Conservation (phyloP, 305 asterid genomes). For the Fraxinus xanthoxyloides region DNA sequence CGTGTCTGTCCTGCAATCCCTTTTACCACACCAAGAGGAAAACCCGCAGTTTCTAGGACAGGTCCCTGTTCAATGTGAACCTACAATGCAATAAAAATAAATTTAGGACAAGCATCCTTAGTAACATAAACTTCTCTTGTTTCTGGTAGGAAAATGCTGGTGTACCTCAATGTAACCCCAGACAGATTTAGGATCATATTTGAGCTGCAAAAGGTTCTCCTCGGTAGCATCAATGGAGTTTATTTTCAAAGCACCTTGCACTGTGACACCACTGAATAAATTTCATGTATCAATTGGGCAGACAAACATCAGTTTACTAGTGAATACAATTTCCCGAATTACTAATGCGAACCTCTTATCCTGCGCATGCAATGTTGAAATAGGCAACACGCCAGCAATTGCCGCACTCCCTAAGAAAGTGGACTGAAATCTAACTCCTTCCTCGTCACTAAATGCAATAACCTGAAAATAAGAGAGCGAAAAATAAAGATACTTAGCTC, state of each 20-base stretch:
- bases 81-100: conserved; percentile 39
- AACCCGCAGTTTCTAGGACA: conserved; percentile 81
- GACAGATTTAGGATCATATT: conserved; percentile 76
- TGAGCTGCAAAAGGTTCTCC: conserved; percentile 76
- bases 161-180: conserved; percentile 92
- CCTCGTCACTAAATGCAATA: conserved; percentile 97
- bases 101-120: conserved; percentile 11
- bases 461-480: conserved; percentile 45
- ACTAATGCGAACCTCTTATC: conserved; percentile 72
- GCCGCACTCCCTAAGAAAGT: conserved; percentile 99
- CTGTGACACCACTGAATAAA: conserved; percentile 85
- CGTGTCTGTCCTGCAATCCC: conserved; percentile 99
- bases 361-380: conserved; percentile 57
- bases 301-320: conserved; percentile 17
- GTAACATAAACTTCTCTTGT: neutral
- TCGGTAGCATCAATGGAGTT: conserved; percentile 66
- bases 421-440: conserved; percentile 95
- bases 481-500: neutral
- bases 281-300: conserved; percentile 34
- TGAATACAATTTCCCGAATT: conserved; percentile 19
- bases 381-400: conserved; percentile 87
- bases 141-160: neutral
- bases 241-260: conserved; percentile 74
- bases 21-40: conserved; percentile 86
- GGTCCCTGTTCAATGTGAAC: conserved; percentile 99